phyloP scores from a whole-genome alignment of 768 basidiomycete species.

The Astraeus odoratus region DNA sequence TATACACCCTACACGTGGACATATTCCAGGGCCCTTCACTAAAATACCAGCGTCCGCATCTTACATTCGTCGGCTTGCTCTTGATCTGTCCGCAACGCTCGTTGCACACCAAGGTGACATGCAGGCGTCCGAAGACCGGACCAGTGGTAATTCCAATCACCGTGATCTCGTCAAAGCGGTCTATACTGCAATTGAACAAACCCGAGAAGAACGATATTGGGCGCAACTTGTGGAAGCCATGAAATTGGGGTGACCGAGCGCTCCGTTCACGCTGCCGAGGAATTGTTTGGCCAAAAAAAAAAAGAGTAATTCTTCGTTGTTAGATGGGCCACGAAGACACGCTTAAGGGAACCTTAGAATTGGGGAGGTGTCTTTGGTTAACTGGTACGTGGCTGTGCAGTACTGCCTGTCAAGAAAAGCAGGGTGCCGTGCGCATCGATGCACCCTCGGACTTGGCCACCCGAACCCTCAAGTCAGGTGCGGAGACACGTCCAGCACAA shows the following conservation, averaged over 20 bases:
- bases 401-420: no score
- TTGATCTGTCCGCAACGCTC: conserved; percentile 51
- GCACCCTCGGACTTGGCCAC: not conserved
- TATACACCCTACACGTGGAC: conserved; percentile 66
- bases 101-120: conserved; percentile 10
- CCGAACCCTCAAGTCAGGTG: not conserved
- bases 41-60: conserved; percentile 44
- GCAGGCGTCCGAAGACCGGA: conserved; percentile 2
- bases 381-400: no score
- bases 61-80: conserved; percentile 45
- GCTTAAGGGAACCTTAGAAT: no score
- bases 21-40: conserved; percentile 68
- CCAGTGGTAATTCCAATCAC: conserved; percentile 4
- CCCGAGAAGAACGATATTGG: conserved; percentile 24
- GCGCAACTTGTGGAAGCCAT: conserved; percentile 26
- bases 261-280: not conserved
- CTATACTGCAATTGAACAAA: conserved; percentile 21
- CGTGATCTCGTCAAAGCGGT: conserved; percentile 15
- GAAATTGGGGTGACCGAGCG: conserved; percentile 8
- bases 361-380: no score
- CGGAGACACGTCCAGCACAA: no score
- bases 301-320: not conserved
- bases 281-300: not conserved
- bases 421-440: no score
- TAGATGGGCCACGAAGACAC: no score